A percentile compares a stretch with the other conserved stretches of the same genome.
These are phyloP conservation scores for Silene vulgaris DNA, from an alignment of 179 eudicot species.

Conservation along the genomic window DNA sequence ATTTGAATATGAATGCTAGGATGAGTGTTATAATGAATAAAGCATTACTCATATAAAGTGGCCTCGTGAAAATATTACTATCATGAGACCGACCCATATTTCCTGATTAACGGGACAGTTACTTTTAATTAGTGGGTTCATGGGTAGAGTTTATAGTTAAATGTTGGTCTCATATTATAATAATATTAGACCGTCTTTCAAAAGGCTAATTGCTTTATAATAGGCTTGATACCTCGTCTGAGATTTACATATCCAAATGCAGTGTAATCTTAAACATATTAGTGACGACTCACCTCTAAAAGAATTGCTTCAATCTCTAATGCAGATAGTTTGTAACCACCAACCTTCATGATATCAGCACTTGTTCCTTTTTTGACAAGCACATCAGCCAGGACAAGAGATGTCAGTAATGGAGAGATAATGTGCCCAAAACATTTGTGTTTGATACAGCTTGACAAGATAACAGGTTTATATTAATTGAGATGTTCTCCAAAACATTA, in stretches of 20 bases:
- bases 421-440: background rate
- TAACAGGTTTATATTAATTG: background rate
- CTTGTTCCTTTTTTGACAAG: constrained; percentile 55
- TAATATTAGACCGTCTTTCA: no score
- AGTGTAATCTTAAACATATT: background rate
- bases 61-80: no score
- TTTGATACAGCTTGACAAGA: background rate
- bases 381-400: background rate
- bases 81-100: no score
- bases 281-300: constrained; percentile 53
- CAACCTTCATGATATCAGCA: constrained; percentile 99
- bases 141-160: no score
- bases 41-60: no score
- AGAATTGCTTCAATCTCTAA: constrained; percentile 93
- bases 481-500: background rate
- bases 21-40: constrained; percentile 1
- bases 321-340: constrained; percentile 96
- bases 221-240: background rate
- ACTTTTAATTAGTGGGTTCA: no score
- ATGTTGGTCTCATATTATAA: no score
- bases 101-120: no score
- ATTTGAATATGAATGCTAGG: background rate
- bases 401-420: background rate
- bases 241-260: background rate
- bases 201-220: no score